Percentiles rank a stretch among this genome's conserved stretches.
phyloP scores from a whole-genome alignment of 179 eudicot genomes.

The Heliamphora pulchella region DNA sequence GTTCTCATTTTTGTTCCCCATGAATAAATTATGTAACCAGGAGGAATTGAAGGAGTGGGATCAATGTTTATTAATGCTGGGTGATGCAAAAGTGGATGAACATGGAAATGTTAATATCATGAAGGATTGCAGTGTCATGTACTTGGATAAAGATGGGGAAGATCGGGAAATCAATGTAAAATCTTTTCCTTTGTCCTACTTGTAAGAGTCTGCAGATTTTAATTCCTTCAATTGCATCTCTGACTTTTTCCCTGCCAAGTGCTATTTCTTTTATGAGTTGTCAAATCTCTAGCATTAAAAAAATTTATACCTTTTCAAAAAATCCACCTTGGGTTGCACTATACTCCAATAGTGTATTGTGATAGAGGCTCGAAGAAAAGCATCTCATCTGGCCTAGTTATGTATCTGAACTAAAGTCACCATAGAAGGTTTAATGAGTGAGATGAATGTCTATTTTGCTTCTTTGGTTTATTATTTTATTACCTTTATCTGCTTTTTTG shows the following conservation, averaged over 20 bases:
- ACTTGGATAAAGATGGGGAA: constrained; percentile 82
- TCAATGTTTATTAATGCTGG: constrained; percentile 88
- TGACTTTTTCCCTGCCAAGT: neutral
- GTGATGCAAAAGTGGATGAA: constrained; percentile 87
- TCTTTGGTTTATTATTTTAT: neutral
- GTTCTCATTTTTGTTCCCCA: neutral
- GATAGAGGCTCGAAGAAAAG: neutral
- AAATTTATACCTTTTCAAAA: neutral
- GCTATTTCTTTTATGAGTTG: neutral
- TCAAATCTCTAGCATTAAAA: neutral
- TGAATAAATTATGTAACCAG: constrained; percentile 23
- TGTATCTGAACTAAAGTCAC: constrained; percentile 1
- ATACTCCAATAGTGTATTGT: neutral
- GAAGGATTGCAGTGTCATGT: constrained; percentile 61
- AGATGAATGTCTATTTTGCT: neutral
- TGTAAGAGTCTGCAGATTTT: neutral
- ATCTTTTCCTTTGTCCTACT: constrained; percentile 10
- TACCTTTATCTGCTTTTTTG: neutral
- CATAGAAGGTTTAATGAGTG: neutral
- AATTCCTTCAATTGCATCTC: neutral
- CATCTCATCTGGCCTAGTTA: no score
- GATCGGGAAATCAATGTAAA: constrained; percentile 88
- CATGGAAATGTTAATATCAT: constrained; percentile 63
- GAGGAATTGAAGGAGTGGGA: constrained; percentile 98
- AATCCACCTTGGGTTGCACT: neutral